phyloP scores from a whole-genome alignment of 441 rosid species.

The Daphne laureola region DNA sequence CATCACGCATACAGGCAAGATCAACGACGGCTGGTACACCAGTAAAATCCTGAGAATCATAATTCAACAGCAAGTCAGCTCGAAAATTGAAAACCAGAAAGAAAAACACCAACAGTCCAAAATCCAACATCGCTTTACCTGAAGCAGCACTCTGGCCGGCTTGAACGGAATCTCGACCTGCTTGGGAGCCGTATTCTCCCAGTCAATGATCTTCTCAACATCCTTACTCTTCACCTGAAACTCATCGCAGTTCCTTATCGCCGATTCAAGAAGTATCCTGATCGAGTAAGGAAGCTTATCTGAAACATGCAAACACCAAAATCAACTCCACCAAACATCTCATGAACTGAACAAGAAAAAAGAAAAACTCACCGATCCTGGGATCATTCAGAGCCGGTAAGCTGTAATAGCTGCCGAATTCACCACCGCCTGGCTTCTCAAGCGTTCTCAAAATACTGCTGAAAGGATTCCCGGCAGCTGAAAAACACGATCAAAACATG shows the following conservation, averaged over 20 bases:
- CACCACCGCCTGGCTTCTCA: conserved; percentile 46
- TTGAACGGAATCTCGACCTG: conserved; percentile 68
- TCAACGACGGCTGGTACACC: conserved; percentile 79
- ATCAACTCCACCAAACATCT: conserved; percentile 12
- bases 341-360: conserved; percentile 12
- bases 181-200: conserved; percentile 57
- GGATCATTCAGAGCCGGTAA: conserved; percentile 56
- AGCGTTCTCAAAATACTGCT: conserved; percentile 37
- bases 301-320: conserved; percentile 23
- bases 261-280: conserved; percentile 62
- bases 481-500: conserved; percentile 14
- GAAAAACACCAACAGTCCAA: neutral
- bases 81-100: neutral
- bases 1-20: conserved; percentile 74
- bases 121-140: conserved; percentile 24
- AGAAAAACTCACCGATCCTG: conserved; percentile 46
- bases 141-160: conserved; percentile 67
- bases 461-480: conserved; percentile 53
- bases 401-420: conserved; percentile 46
- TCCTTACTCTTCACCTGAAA: conserved; percentile 58
- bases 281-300: conserved; percentile 57
- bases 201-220: conserved; percentile 68
- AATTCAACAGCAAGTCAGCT: conserved; percentile 4
- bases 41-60: conserved; percentile 46
- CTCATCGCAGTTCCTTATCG: conserved; percentile 66